phyloP scores from a whole-genome alignment of 257 asterid genomes.

The Henckelia pumila region DNA sequence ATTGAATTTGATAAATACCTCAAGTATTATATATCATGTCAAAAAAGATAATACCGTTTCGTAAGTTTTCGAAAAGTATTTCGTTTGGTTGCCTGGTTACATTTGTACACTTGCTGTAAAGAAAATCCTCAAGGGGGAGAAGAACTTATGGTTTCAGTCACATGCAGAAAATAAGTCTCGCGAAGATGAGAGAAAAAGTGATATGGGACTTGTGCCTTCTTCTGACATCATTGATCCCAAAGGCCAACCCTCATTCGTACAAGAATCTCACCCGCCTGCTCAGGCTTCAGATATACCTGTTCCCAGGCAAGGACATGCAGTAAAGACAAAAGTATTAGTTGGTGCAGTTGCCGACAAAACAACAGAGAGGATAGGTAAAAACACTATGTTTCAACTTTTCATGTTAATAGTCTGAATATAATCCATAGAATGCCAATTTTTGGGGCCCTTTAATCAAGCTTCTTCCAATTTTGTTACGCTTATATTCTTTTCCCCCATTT shows the following conservation, averaged over 20 bases:
- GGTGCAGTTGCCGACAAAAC: slow-evolving; percentile 26
- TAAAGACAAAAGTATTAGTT: slow-evolving; percentile 23
- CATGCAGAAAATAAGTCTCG: slow-evolving; percentile 37
- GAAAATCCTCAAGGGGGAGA: background rate
- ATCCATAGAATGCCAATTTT: background rate
- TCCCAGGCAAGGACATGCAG: slow-evolving; percentile 27
- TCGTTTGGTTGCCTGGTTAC: background rate
- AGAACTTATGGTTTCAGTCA: slow-evolving; percentile 23
- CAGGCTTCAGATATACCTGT: slow-evolving; percentile 17
- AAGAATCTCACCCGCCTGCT: slow-evolving; percentile 21
- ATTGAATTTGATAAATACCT: background rate
- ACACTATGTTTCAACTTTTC: slow-evolving; percentile 4
- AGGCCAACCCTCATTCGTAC: slow-evolving; percentile 26
- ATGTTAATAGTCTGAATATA: background rate
- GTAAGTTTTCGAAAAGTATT: background rate
- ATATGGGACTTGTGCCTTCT: slow-evolving; percentile 23
- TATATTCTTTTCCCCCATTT: background rate
- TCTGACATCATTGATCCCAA: slow-evolving; percentile 32
- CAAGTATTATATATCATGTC: background rate
- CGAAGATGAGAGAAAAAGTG: slow-evolving; percentile 19
- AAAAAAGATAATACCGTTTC: background rate
- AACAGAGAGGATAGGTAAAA: slow-evolving; percentile 34
- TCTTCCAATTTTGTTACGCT: background rate
- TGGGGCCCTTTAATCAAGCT: background rate
- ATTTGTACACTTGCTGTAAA: background rate